Evolutionary conservation across 768 basidiomycete genomes (phyloP).

Genomic region (Pleurotus salmoneostramineus): DNA sequence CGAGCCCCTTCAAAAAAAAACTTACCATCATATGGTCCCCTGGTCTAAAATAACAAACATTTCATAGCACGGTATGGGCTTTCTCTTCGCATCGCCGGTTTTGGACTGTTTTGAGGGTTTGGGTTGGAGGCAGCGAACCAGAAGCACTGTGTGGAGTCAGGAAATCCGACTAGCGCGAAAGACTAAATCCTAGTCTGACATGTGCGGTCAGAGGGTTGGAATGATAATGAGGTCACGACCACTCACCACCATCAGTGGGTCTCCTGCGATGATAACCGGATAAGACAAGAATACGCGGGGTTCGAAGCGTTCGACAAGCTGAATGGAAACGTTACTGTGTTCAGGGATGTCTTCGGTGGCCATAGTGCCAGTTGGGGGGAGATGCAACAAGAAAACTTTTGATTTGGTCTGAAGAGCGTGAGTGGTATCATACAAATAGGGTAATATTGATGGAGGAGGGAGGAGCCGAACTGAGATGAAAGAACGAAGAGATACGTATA

Average conservation of each 20-base stretch:
- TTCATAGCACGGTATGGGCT: too few relatives aligned
- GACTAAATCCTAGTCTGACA: neutral
- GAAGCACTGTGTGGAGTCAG: neutral
- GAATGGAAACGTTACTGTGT: neutral
- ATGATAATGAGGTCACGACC: too few relatives aligned
- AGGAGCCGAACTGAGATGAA: neutral
- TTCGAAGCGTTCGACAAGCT: neutral
- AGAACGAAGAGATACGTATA: neutral
- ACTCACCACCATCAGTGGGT: too few relatives aligned
- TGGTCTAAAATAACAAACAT: too few relatives aligned
- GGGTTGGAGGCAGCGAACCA: neutral
- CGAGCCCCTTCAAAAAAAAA: too few relatives aligned
- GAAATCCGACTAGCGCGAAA: neutral
- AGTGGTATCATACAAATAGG: conserved; percentile 6
- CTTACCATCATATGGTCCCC: too few relatives aligned
- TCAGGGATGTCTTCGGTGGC: neutral
- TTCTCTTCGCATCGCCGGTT: too few relatives aligned
- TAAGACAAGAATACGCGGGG: neutral
- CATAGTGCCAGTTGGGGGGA: neutral
- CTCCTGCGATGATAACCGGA: neutral
- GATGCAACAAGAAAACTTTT: neutral
- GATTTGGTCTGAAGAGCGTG: neutral
- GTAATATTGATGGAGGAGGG: neutral
- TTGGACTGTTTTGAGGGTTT: neutral
- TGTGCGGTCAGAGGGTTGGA: too few relatives aligned